Evolutionary conservation across 257 asterid species (phyloP), one percentile per base, ranked within the genome.

Genomic region (Leonotis leonurus): DNA sequence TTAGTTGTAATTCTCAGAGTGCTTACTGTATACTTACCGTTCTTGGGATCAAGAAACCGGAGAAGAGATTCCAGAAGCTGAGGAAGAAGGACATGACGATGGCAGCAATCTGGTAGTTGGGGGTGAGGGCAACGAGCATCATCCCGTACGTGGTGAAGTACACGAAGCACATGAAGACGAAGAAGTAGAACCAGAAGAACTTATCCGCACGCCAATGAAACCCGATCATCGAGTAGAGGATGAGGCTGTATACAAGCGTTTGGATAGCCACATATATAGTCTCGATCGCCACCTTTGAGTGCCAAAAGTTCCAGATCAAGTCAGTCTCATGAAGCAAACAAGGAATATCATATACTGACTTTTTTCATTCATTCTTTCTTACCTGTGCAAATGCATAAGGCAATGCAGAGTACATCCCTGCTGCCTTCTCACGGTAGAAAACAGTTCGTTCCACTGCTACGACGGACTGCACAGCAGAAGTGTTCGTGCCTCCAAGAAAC

Each of bases 121-220:
- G 95, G 11, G 95, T 80, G 80, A 88, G 95, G 1, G 96, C 79
- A 0, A 85, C 93, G 50, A 85, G 93, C 95, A 86, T 86, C 95
- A 86, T 89, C 11, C 95, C 95, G 11, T 84, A 89, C n/a, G 75
- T 9, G 3, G 90, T 87, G 89, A 89, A 89, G 81, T 86, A 89
- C 70, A 80, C 54, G 35, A 89, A 89, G 62, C 94, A 80, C 97
- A 89, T 89, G 40, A 76, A 84, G 1, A 86, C 86, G 22, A 71
- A 86, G 79, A 67, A 89, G 60, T 83, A 89, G 84, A 89, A 89
- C 84, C 81, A 83, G 45, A 83, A 80, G 84, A 86, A 86, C 56
- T 73, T 81, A 0, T 65, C 79, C 0, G 71, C 76, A 0, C 44
- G 54, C 90, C 95, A 86, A 3, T 79, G 73, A 77, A 89, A 89